phyloP scores from a whole-genome alignment of 164 flowering plant genomes.

The Chimonanthus salicifolius region DNA sequence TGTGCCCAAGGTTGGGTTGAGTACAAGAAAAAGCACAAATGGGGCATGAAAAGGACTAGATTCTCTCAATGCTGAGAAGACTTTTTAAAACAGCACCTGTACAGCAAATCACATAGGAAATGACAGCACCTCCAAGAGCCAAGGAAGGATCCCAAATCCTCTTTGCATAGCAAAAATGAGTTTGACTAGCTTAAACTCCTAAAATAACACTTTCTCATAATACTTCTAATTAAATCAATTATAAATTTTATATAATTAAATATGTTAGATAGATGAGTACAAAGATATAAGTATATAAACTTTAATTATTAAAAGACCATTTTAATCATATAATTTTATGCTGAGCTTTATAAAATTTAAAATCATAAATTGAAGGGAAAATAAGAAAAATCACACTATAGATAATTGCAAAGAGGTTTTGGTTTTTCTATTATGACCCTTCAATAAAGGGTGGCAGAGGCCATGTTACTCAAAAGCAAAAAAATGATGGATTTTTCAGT shows the following conservation, averaged over 20 bases:
- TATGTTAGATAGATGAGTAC: no score
- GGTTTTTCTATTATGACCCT: background rate
- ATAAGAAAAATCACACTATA: background rate
- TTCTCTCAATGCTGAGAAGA: conserved; percentile 3
- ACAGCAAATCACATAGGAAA: conserved; percentile 5
- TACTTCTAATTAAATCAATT: background rate
- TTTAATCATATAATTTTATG: background rate
- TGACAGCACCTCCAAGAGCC: conserved; percentile 19
- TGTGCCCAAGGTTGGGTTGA: background rate
- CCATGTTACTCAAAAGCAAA: conserved; percentile 12
- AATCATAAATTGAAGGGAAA: no score
- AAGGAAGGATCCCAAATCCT: conserved; percentile 12
- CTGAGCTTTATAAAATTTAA: background rate
- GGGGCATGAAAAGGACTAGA: conserved; percentile 10
- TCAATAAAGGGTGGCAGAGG: conserved; percentile 9
- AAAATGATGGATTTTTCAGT: conserved; percentile 6
- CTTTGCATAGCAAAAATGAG: background rate
- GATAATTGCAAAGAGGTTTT: background rate
- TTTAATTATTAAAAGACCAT: background rate
- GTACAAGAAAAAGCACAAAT: conserved; percentile 3
- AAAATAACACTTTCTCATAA: background rate
- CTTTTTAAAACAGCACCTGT: conserved; percentile 1
- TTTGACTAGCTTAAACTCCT: background rate
- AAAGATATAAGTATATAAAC: background rate
- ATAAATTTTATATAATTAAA: background rate